phyloP scores from a whole-genome alignment of 805 yeast species.

The Brettanomyces sp. region DNA sequence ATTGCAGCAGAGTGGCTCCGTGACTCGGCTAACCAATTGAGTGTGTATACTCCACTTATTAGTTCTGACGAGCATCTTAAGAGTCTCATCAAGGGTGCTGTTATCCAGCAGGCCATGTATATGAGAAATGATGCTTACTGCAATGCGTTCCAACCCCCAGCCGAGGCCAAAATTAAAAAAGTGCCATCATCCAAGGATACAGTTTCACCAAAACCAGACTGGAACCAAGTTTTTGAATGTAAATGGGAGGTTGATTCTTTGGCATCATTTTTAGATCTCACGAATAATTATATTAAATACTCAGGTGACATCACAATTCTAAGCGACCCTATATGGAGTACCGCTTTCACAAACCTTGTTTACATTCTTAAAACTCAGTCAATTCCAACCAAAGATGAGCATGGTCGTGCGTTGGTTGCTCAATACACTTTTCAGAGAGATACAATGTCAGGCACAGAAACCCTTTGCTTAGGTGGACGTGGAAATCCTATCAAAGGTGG shows the following conservation, averaged over 20 bases:
- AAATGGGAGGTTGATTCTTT: constrained; percentile 83
- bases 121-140: constrained; percentile 66
- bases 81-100: constrained; percentile 64
- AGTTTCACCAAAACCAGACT: constrained; percentile 64
- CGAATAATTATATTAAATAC: constrained; percentile 57
- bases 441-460: constrained; percentile 73
- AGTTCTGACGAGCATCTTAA: constrained; percentile 39
- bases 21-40: constrained; percentile 76
- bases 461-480: constrained; percentile 65
- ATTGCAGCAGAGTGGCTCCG: constrained; percentile 91
- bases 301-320: constrained; percentile 43
- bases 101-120: constrained; percentile 65
- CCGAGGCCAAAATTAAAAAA: constrained; percentile 34
- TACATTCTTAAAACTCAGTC: constrained; percentile 51
- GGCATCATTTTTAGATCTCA: constrained; percentile 69
- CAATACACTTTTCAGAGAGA: constrained; percentile 63
- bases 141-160: constrained; percentile 88
- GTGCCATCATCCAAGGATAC: constrained; percentile 49
- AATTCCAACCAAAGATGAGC: constrained; percentile 45
- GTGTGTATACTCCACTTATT: constrained; percentile 61
- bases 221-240: constrained; percentile 73
- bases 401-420: constrained; percentile 39
- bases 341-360: constrained; percentile 45
- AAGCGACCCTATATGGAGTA: constrained; percentile 42
- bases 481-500: constrained; percentile 75